These are phyloP conservation scores for Strobilomyces dryophilus DNA, from an alignment of 768 basidiomycete genomes.

Conservation along the genomic window DNA sequence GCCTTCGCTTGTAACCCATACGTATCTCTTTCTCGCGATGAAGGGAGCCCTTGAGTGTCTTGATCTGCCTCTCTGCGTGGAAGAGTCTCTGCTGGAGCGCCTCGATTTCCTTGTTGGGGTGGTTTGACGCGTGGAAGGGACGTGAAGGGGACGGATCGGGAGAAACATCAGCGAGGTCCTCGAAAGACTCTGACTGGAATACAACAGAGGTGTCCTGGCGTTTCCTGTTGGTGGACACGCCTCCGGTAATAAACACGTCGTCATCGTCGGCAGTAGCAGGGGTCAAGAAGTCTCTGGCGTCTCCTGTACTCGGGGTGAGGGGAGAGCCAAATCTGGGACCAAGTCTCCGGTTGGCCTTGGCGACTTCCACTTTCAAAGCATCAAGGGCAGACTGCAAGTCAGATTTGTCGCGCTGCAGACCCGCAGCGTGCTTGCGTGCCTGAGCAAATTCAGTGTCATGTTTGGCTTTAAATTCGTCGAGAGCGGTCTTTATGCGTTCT, in stretches of 20 bases:
- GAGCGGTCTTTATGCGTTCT: slow-evolving; percentile 58
- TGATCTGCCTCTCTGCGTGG: slow-evolving; percentile 83
- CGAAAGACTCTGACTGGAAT: slow-evolving; percentile 44
- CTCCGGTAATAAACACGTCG: slow-evolving; percentile 64
- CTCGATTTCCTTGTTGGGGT: slow-evolving; percentile 78
- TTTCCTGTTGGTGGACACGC: slow-evolving; percentile 59
- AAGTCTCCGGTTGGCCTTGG: slow-evolving; percentile 57
- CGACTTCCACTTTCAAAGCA: slow-evolving; percentile 65
- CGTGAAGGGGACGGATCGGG: slow-evolving; percentile 61
- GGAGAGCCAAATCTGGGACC: slow-evolving; percentile 66
- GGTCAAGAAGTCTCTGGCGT: slow-evolving; percentile 47
- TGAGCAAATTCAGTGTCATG: slow-evolving; percentile 95
- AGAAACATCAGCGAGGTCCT: slow-evolving; percentile 46
- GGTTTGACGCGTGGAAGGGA: slow-evolving; percentile 67
- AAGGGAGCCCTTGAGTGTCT: slow-evolving; percentile 73
- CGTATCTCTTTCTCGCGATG: slow-evolving; percentile 81
- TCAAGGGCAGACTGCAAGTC: slow-evolving; percentile 85
- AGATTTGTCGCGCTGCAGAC: slow-evolving; percentile 86
- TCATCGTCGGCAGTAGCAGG: slow-evolving; percentile 53
- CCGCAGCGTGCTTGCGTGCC: slow-evolving; percentile 82
- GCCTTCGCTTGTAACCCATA: slow-evolving; percentile 57
- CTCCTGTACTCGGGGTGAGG: slow-evolving; percentile 58
- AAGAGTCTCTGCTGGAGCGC: slow-evolving; percentile 75
- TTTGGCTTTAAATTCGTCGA: slow-evolving; percentile 79
- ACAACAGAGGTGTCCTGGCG: slow-evolving; percentile 48